Evolutionary conservation across 768 basidiomycete species (phyloP).

Genomic region (Auricularia sp.): DNA sequence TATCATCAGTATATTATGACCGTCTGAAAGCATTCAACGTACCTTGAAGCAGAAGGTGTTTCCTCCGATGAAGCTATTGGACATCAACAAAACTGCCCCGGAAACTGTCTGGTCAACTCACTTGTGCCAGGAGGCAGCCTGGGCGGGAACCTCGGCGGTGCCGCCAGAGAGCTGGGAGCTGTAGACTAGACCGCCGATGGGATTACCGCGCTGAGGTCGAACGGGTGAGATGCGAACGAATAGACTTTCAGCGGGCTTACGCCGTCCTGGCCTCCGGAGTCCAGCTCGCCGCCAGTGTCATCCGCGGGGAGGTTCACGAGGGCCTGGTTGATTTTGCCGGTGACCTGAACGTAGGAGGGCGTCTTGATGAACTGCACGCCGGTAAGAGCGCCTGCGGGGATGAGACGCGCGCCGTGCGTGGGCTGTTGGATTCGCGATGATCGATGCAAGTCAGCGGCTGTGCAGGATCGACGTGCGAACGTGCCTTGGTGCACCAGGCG

Average conservation of each 20-base stretch:
- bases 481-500: slow-evolving; percentile 44
- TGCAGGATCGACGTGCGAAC: not conserved
- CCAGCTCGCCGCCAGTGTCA: slow-evolving; percentile 34
- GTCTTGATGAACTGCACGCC: slow-evolving; percentile 59
- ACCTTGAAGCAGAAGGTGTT: slow-evolving; percentile 1
- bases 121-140: not conserved
- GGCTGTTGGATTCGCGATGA: slow-evolving; percentile 20
- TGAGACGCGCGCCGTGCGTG: slow-evolving; percentile 60
- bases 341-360: slow-evolving; percentile 47
- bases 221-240: too few species aligned
- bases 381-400: slow-evolving; percentile 49
- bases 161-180: not conserved
- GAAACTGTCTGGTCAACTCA: not conserved
- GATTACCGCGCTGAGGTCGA: not conserved
- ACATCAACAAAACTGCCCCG: not conserved
- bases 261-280: slow-evolving; percentile 27
- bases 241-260: too few species aligned
- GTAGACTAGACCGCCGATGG: not conserved
- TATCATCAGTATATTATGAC: too few species aligned
- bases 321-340: slow-evolving; percentile 54
- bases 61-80: not conserved
- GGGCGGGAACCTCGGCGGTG: not conserved
- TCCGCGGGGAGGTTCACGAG: slow-evolving; percentile 24
- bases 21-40: not conserved
- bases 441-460: not conserved